phyloP scores from a whole-genome alignment of 2,329 filamentous ascomycete genomes.

The Ophiostoma australiae region DNA sequence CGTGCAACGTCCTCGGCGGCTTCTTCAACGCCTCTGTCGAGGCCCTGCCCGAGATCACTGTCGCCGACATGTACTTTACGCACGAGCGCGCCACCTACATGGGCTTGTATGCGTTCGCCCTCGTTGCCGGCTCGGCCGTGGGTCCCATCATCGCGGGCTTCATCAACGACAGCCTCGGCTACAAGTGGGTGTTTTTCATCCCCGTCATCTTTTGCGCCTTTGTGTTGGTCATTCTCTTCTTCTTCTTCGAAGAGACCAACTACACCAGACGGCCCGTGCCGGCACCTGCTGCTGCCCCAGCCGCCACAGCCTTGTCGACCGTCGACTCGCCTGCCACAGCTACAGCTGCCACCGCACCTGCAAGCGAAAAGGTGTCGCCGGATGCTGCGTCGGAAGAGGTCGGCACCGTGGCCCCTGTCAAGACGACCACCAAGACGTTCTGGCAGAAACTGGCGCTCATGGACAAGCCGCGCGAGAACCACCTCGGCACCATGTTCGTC shows the following conservation, averaged over 20 bases:
- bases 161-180: constrained; percentile 45
- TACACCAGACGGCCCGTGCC: constrained; percentile 33
- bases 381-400: too few species aligned
- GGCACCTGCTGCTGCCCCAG: too few species aligned
- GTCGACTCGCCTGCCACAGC: too few species aligned
- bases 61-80: constrained; percentile 30
- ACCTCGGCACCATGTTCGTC: too few species aligned
- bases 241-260: constrained; percentile 58
- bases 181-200: constrained; percentile 50
- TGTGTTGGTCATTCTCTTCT: constrained; percentile 50
- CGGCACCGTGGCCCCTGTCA: too few species aligned
- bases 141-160: constrained; percentile 47
- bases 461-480: too few species aligned
- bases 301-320: too few species aligned
- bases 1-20: constrained; percentile 41
- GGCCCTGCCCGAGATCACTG: constrained; percentile 41
- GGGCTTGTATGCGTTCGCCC: constrained; percentile 41
- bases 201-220: constrained; percentile 49
- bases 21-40: constrained; percentile 44
- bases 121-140: constrained; percentile 43
- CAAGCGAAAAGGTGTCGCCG: too few species aligned
- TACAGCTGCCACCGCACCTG: too few species aligned
- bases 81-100: constrained; percentile 37
- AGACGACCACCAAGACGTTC: too few species aligned
- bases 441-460: too few species aligned